Evolutionary conservation across 345 rosid genomes (phyloP).

Genomic region (Eutrema japonicum): DNA sequence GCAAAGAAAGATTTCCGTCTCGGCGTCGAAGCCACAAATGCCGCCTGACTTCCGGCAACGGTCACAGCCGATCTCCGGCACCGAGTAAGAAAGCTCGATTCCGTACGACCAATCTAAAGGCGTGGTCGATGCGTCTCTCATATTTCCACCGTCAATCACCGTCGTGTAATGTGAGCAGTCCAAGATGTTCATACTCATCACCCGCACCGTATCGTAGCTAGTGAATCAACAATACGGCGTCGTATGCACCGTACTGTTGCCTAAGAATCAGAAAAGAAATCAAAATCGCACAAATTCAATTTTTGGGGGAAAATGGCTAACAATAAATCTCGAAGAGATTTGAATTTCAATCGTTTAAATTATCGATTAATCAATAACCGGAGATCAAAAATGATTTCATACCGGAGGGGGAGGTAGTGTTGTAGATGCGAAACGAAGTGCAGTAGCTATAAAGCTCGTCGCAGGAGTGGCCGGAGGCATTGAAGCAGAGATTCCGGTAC

Average conservation of each 20-base stretch:
- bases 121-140: constrained; percentile 50
- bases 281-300: neutral
- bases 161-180: constrained; percentile 86
- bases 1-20: constrained; percentile 65
- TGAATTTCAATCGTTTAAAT: neutral
- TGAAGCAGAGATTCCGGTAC: constrained; percentile 76
- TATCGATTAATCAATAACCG: neutral
- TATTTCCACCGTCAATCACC: constrained; percentile 50
- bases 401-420: constrained; percentile 43
- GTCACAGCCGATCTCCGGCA: constrained; percentile 75
- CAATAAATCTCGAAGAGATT: neutral
- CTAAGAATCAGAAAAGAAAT: neutral
- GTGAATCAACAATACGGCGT: constrained; percentile 92
- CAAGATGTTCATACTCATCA: constrained; percentile 86
- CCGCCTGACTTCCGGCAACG: constrained; percentile 78
- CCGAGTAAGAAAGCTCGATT: constrained; percentile 63
- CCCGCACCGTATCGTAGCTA: constrained; percentile 71
- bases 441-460: constrained; percentile 81
- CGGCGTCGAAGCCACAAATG: constrained; percentile 79
- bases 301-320: neutral
- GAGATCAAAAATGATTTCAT: neutral
- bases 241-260: constrained; percentile 34
- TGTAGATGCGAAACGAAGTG: constrained; percentile 70
- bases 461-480: constrained; percentile 76
- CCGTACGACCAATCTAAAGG: constrained; percentile 92